phyloP scores from a whole-genome alignment of 768 basidiomycete species.

The Termitomyces bulborhizus region DNA sequence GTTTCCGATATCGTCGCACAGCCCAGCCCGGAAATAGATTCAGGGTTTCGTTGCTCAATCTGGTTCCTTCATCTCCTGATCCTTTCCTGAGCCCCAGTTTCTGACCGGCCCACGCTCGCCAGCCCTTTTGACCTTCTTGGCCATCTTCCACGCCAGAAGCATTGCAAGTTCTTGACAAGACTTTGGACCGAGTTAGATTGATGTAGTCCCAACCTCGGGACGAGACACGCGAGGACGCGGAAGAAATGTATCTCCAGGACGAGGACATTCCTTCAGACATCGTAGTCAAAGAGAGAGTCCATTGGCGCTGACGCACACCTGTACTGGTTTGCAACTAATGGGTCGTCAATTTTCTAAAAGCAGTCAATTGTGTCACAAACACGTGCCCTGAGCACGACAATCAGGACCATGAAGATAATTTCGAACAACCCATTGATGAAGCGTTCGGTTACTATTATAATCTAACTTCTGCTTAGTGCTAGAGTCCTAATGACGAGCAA shows the following conservation, averaged over 20 bases:
- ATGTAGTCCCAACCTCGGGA: constrained; percentile 40
- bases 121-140: constrained; percentile 29
- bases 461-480: not conserved
- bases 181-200: constrained; percentile 14
- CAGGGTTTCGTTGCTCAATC: constrained; percentile 33
- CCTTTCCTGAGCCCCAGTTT: constrained; percentile 34
- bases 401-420: too few relatives aligned
- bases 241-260: constrained; percentile 26
- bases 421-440: not conserved
- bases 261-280: constrained; percentile 33
- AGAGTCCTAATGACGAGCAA: not conserved
- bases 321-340: not conserved
- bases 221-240: constrained; percentile 26
- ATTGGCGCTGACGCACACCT: constrained; percentile 2
- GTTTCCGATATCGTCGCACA: constrained; percentile 37
- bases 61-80: constrained; percentile 6
- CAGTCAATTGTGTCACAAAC: not conserved
- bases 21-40: constrained; percentile 83
- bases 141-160: constrained; percentile 6
- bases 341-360: not conserved
- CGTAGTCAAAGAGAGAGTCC: constrained; percentile 2
- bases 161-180: not conserved
- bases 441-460: not conserved
- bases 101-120: constrained; percentile 61
- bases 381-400: not conserved